Percentiles rank a stretch among this genome's conserved stretches.
These are phyloP conservation scores for Obelidium mucronatum DNA, from an alignment of 192 early-diverging fungal species.

Conservation along the genomic window DNA sequence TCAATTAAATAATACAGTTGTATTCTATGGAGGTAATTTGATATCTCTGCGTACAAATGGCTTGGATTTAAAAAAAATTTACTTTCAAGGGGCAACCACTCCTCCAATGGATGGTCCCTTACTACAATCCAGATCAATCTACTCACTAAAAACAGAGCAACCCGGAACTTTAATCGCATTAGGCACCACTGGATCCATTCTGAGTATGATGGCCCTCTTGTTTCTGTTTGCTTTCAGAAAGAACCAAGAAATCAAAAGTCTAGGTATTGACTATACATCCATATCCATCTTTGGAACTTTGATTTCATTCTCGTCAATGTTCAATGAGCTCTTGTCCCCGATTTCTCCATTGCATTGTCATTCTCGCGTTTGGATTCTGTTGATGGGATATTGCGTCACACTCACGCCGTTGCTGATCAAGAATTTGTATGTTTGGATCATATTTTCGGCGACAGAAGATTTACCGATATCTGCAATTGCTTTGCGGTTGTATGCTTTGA, in stretches of 20 bases:
- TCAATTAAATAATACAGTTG: background rate
- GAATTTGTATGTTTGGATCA: slow-evolving; percentile 12
- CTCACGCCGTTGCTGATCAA: background rate
- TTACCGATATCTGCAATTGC: background rate
- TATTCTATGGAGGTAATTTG: background rate
- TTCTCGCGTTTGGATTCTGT: background rate
- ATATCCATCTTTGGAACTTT: background rate
- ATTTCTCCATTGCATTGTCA: background rate
- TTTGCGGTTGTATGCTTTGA: background rate
- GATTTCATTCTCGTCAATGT: background rate
- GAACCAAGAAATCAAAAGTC: background rate
- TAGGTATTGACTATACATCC: background rate
- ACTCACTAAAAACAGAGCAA: background rate
- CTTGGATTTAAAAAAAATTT: background rate
- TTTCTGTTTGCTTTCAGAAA: background rate
- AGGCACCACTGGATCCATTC: background rate
- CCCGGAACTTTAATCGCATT: background rate
- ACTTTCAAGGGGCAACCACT: background rate
- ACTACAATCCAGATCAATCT: background rate
- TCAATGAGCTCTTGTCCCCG: background rate
- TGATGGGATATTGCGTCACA: background rate
- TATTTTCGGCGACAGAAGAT: slow-evolving; percentile 10
- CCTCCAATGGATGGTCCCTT: background rate
- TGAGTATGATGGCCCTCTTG: background rate
- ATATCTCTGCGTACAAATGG: too few species aligned